Percentiles rank a stretch among this genome's conserved stretches.
phyloP scores from a whole-genome alignment of 2,329 filamentous ascomycete species.

The Exserohilum turcica region DNA sequence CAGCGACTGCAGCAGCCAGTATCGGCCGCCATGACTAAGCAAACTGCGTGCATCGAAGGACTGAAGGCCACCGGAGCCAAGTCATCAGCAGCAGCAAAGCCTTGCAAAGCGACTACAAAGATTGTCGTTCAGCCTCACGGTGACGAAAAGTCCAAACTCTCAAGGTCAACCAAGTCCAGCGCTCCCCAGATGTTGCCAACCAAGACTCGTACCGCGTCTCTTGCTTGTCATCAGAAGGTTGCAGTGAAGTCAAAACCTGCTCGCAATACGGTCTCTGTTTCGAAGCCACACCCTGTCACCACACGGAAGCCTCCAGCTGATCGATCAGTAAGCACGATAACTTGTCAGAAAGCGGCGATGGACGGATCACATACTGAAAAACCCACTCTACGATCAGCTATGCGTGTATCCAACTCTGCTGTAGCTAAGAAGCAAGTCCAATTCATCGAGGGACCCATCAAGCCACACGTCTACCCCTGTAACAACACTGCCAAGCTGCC shows the following conservation, averaged over 20 bases:
- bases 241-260: neutral
- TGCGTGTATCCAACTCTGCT: neutral
- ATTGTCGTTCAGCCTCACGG: neutral
- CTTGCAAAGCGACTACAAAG: neutral
- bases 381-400: neutral
- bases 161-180: neutral
- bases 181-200: neutral
- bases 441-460: slow-evolving; percentile 8
- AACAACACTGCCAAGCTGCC: slow-evolving; percentile 5
- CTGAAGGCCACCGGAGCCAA: neutral
- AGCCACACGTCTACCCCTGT: slow-evolving; percentile 2
- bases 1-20: neutral
- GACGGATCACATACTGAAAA: neutral
- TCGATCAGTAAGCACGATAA: neutral
- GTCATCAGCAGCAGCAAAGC: neutral
- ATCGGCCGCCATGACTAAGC: neutral
- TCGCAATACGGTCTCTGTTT: neutral
- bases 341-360: neutral
- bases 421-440: slow-evolving; percentile 3
- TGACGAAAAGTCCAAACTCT: neutral
- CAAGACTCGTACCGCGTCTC: neutral
- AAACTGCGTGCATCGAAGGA: neutral
- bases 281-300: neutral
- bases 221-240: neutral
- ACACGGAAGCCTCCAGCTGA: neutral